phyloP scores from a whole-genome alignment of 2,329 filamentous ascomycete genomes.

The Fusarium tupiense region DNA sequence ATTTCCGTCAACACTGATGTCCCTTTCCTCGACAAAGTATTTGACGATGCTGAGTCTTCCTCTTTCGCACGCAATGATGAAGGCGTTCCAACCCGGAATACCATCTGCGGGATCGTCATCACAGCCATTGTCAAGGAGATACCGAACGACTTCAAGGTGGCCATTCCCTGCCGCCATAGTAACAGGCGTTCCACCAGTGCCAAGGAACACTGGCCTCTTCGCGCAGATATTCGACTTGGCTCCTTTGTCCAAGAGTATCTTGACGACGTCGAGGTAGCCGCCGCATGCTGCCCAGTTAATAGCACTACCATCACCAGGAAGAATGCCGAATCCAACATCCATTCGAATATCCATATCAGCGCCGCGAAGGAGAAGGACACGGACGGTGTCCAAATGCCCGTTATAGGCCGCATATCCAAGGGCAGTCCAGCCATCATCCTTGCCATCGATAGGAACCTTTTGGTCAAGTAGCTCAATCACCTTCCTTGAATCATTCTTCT shows the following conservation, averaged over 20 bases:
- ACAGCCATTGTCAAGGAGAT: not conserved
- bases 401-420: rapidly evolving
- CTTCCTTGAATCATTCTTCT: not conserved
- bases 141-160: not conserved
- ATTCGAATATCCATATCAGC: not conserved
- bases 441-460: rapidly evolving
- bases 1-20: rapidly evolving
- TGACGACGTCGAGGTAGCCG: not conserved
- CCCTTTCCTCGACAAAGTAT: not conserved
- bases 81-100: not conserved
- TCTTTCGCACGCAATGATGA: not conserved
- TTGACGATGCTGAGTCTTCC: not conserved
- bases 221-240: not conserved
- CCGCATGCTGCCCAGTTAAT: not conserved
- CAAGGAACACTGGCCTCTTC: not conserved
- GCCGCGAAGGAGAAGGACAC: not conserved
- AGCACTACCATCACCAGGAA: not conserved
- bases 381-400: not conserved
- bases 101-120: rapidly evolving
- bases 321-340: not conserved
- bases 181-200: not conserved
- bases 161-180: not conserved
- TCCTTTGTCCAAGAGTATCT: not conserved
- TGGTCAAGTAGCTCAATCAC: not conserved
- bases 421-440: not conserved